Evolutionary conservation across 768 basidiomycete species (phyloP).

Genomic region (Mycena crocata): DNA sequence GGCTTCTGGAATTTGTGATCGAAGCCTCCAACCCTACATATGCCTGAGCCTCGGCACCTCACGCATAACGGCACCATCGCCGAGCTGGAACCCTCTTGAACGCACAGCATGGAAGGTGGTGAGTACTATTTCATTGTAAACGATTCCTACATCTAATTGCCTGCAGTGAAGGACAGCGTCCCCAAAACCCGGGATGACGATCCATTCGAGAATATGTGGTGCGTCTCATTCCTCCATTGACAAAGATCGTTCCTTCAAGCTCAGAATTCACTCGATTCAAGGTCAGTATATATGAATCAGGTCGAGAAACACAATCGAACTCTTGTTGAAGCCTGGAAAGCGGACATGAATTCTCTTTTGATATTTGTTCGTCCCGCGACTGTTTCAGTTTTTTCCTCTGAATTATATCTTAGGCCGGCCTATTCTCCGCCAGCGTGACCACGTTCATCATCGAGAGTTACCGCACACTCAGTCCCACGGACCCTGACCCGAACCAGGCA

Average conservation of each 20-base stretch:
- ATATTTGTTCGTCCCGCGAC: constrained; percentile 24
- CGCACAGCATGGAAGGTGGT: neutral
- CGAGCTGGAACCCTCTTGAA: neutral
- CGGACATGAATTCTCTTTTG: constrained; percentile 31
- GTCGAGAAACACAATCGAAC: constrained; percentile 21
- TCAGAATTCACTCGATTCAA: no score
- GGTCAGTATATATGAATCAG: constrained; percentile 27
- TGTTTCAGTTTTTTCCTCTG: neutral
- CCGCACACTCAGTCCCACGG: constrained; percentile 30
- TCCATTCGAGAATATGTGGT: constrained; percentile 28
- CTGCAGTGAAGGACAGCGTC: neutral
- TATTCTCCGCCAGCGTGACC: constrained; percentile 44
- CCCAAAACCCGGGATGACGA: constrained; percentile 25
- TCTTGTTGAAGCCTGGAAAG: constrained; percentile 25
- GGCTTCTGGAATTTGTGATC: no score
- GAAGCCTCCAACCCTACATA: no score
- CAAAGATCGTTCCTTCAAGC: no score
- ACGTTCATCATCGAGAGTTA: constrained; percentile 44
- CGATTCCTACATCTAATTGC: no score
- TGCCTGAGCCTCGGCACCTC: no score
- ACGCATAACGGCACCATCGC: no score
- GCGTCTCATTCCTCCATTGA: no score
- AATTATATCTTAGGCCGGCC: constrained; percentile 36
- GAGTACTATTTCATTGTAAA: neutral
- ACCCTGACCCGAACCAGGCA: constrained; percentile 27